These are phyloP conservation scores for Strigomonas culicis DNA, from an alignment of 208 protist species.

Conservation along the genomic window DNA sequence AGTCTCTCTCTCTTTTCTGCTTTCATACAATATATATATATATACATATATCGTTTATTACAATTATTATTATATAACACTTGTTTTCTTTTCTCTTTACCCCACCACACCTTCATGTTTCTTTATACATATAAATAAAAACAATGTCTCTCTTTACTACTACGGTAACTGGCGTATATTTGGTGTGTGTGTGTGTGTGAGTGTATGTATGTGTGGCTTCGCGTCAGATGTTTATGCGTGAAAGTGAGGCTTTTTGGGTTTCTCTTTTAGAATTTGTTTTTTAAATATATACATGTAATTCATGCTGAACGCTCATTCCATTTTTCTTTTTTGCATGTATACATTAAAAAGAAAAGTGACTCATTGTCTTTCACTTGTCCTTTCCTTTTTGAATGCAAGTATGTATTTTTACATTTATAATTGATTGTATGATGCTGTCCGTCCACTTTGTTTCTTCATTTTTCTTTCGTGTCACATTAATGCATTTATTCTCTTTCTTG, in stretches of 20 bases:
- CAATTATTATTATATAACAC: no score
- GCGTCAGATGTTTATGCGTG: neutral
- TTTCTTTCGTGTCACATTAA: neutral
- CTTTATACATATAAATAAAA: no score
- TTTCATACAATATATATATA: neutral
- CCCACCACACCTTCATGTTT: no score
- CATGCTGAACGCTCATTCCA: neutral
- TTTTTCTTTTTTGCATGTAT: conserved; percentile 19
- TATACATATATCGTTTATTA: no score
- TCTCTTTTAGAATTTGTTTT: neutral
- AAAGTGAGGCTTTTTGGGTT: neutral
- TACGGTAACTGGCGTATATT: no score
- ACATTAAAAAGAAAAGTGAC: conserved; percentile 10
- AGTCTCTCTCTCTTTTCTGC: neutral
- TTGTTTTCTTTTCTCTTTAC: no score
- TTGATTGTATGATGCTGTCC: neutral
- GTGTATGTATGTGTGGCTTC: neutral
- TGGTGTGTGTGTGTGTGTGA: no score
- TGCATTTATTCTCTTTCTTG: neutral
- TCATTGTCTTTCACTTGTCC: conserved; percentile 12
- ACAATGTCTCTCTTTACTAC: no score
- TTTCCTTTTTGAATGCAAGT: conserved; percentile 11
- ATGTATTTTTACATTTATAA: conserved; percentile 10
- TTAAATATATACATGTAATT: neutral
- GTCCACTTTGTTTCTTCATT: neutral